A percentile compares a stretch with the other conserved stretches of the same genome.
Evolutionary conservation across 2,329 filamentous ascomycete species (phyloP).

Genomic region (Clonostachys solani): DNA sequence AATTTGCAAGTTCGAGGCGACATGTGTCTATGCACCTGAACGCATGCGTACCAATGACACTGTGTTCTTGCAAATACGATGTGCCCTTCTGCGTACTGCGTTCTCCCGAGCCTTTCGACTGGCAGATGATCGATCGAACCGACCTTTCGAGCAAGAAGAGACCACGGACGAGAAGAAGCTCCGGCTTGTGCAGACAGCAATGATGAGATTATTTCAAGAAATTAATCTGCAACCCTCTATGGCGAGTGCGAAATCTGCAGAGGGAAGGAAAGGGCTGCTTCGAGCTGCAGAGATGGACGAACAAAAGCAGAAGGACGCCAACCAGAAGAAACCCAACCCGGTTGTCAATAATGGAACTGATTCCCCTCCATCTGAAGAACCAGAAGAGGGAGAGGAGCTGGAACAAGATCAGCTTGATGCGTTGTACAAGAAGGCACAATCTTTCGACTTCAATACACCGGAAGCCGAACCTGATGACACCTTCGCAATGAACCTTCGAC

Average conservation of each 20-base stretch:
- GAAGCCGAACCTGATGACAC: constrained; percentile 77
- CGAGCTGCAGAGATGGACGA: constrained; percentile 87
- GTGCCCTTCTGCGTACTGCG: constrained; percentile 68
- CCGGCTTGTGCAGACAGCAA: constrained; percentile 76
- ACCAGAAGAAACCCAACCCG: constrained; percentile 17
- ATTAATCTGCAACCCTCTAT: constrained; percentile 76
- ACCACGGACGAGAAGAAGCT: constrained; percentile 80
- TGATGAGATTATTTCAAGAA: constrained; percentile 87
- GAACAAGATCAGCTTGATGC: constrained; percentile 94
- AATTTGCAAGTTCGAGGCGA: constrained; percentile 81
- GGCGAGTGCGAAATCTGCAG: constrained; percentile 70
- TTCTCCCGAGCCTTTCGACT: constrained; percentile 60
- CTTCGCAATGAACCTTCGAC: constrained; percentile 79
- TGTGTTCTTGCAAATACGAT: constrained; percentile 82
- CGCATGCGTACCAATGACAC: constrained; percentile 85
- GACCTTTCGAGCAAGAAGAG: constrained; percentile 80
- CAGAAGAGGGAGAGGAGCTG: constrained; percentile 83
- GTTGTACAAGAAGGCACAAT: constrained; percentile 92
- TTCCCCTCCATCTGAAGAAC: constrained; percentile 66
- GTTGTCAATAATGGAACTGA: constrained; percentile 3
- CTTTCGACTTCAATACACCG: constrained; percentile 91
- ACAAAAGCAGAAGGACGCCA: constrained; percentile 57
- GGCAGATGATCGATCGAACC: constrained; percentile 65
- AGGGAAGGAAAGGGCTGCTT: constrained; percentile 79
- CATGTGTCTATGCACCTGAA: constrained; percentile 86